Evolutionary conservation across 352 stramenopile genomes (phyloP).

Genomic region (Plasmopara halstedii): DNA sequence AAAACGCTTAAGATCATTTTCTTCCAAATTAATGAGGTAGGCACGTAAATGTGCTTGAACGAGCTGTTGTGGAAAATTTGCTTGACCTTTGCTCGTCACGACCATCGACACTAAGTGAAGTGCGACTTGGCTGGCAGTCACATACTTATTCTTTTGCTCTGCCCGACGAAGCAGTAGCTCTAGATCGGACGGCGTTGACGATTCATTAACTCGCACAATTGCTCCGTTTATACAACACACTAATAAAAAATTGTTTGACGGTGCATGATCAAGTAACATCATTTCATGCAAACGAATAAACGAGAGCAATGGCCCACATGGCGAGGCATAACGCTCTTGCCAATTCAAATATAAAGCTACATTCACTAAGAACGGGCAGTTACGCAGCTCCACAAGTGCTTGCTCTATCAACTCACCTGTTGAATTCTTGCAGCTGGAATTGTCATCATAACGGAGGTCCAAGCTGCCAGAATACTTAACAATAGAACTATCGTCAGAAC

Average conservation of each 20-base stretch:
- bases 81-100: conserved; percentile 38
- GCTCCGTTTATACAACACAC: conserved; percentile 55
- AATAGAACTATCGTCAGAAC: conserved; percentile 10
- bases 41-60: conserved; percentile 53
- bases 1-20: conserved; percentile 17
- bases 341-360: conserved; percentile 47
- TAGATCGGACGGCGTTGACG: conserved; percentile 43
- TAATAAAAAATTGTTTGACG: conserved; percentile 41
- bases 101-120: conserved; percentile 56
- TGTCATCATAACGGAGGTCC: conserved; percentile 10
- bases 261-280: conserved; percentile 72
- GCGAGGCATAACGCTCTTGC: conserved; percentile 46
- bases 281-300: conserved; percentile 81
- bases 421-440: conserved; percentile 1
- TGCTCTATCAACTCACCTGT: conserved; percentile 53
- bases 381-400: conserved; percentile 35
- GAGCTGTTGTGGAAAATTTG: conserved; percentile 59
- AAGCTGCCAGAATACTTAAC: conserved; percentile 37
- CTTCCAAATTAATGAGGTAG: conserved; percentile 23
- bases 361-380: conserved; percentile 60
- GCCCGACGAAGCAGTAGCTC: conserved; percentile 24
- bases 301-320: conserved; percentile 47
- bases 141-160: conserved; percentile 7
- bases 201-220: conserved; percentile 53
- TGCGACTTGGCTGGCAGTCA: conserved; percentile 29